phyloP scores from a whole-genome alignment of 2,329 filamentous ascomycete species.

The Paecilomyces variotii region DNA sequence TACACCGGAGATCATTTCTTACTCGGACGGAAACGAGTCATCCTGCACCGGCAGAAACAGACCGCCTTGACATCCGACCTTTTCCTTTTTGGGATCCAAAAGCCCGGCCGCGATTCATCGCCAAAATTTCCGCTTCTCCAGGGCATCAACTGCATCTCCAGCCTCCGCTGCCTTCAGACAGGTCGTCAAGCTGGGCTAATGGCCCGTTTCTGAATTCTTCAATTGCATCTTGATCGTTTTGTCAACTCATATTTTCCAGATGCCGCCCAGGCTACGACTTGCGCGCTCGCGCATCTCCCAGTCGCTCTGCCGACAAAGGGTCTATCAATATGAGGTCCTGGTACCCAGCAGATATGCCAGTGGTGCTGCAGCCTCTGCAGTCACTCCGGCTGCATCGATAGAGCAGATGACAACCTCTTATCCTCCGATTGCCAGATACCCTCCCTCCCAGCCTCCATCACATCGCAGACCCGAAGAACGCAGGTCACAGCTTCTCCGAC shows the following conservation, averaged over 20 bases:
- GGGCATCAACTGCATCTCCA: background rate
- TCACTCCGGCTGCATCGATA: conserved; percentile 46
- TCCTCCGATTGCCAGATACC: conserved; percentile 43
- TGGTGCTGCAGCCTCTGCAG: conserved; percentile 42
- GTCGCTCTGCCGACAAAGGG: conserved; percentile 27
- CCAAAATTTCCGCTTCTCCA: background rate
- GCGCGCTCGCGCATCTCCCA: conserved; percentile 26
- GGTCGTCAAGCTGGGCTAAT: background rate
- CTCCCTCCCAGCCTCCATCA: conserved; percentile 71
- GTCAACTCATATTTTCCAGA: conserved; percentile 20
- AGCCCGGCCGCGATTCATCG: background rate
- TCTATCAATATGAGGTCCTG: conserved; percentile 29
- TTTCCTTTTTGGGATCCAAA: conserved; percentile 1
- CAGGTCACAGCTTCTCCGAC: conserved; percentile 80
- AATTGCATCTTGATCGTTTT: background rate
- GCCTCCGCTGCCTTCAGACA: conserved; percentile 2
- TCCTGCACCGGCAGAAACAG: conserved; percentile 15
- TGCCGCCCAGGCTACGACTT: conserved; percentile 48
- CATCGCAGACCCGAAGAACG: conserved; percentile 78
- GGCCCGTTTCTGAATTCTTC: conserved; percentile 1
- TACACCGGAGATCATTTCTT: background rate
- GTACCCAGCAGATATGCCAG: conserved; percentile 33
- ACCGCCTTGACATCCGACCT: conserved; percentile 11
- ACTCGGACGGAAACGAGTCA: conserved; percentile 6
- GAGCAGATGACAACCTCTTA: conserved; percentile 39